Percentiles rank a stretch among this genome's conserved stretches.
These are phyloP conservation scores for Apiospora malaysiana DNA, from an alignment of 2,329 filamentous ascomycete species.

Conservation along the genomic window DNA sequence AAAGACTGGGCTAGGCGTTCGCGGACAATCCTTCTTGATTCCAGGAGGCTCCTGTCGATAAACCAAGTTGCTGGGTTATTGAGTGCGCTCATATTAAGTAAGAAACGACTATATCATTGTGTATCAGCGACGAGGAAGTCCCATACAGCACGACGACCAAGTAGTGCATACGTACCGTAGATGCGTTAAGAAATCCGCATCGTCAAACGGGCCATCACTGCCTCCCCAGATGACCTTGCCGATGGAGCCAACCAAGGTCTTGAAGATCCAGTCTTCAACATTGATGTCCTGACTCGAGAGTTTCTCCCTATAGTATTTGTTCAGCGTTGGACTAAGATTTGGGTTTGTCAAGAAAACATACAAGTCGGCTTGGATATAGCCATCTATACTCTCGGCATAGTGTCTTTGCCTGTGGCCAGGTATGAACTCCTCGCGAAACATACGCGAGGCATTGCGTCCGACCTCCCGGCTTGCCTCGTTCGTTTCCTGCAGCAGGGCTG, in stretches of 20 bases:
- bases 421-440: conserved; percentile 28
- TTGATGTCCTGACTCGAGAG: neutral
- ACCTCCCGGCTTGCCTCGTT: conserved; percentile 22
- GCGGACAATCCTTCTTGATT: conserved; percentile 22
- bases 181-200: neutral
- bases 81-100: conserved; percentile 22
- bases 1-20: neutral
- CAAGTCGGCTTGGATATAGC: conserved; percentile 14
- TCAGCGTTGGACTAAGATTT: too few species aligned
- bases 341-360: too few species aligned
- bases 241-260: conserved; percentile 22
- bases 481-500: conserved; percentile 24
- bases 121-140: neutral
- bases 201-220: conserved; percentile 17
- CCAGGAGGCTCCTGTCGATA: conserved; percentile 15
- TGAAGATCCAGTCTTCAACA: conserved; percentile 28
- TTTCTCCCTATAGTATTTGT: neutral
- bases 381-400: conserved; percentile 23
- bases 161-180: neutral
- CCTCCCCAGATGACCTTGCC: conserved; percentile 26
- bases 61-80: conserved; percentile 22
- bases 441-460: conserved; percentile 18
- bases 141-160: too few species aligned
- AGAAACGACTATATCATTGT: neutral
- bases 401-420: conserved; percentile 19